Base-by-base conservation (phyloP, 495 filamentous ascomycete species). In the Saxispiralis lemnorum region DNA sequence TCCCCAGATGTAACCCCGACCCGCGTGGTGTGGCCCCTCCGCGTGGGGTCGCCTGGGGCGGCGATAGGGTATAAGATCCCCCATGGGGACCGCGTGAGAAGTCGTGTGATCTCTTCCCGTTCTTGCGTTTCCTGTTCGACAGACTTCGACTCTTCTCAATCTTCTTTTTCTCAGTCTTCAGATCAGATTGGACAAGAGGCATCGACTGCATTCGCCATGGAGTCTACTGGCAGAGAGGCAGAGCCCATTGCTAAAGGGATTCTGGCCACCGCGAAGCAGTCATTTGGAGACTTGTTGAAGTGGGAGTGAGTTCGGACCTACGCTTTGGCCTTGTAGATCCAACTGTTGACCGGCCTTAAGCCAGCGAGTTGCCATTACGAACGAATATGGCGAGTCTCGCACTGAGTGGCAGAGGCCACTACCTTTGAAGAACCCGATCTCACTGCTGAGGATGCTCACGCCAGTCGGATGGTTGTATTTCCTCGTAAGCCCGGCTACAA, bases 401-500 rank as follows among this genome's bases (percentile, higher is more conserved):
- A 60, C 65, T 19, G 76, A 78, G 60, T 82, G 76, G 76, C 69
- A 71, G 21, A 41, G 56, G 3, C 76, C 78, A 0, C 63, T 67
- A 10, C 73, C 66, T 0, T 59, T 79, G 33, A 54, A 65, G 36
- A 79, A 81, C 50, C 78, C 78, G 13, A 58, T 81, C 58, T 70
- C 63, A 16, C 59, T 79, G 35, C 56, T 78, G 39, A 64, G 63
- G 38, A 65, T 72, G 59, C 63, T 83, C 15, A 63, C 64, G 7
- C 61, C 54, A 6, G 59, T 58, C 11, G 66, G 72, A 49, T 81
- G 76, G 77, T 44, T 75, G 14, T 78, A 72, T 56, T 81, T 81
- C 52, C 33, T 76, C 15, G 73, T 35, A 28, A 76, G 74, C 21
- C 65, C 79, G 51, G 43, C 57, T n/a, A 72, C 76, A 28, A 28